Base-by-base conservation (phyloP, 2,329 filamentous ascomycete species). In the Epichloe scottii region DNA sequence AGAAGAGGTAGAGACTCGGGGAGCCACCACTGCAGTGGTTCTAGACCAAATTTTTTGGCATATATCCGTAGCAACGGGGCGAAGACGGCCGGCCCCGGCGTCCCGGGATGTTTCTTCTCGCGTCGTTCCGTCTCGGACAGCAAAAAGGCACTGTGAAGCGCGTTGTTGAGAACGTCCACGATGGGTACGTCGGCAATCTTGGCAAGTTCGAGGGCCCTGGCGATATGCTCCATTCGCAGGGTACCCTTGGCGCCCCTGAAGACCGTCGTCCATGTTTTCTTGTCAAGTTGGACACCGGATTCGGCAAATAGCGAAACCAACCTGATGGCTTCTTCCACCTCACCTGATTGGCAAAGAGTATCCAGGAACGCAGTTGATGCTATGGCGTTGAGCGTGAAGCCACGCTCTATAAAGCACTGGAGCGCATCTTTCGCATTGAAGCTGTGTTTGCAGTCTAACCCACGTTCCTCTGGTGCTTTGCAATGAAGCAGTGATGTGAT, bases 311-410 rank as follows among this genome's bases (percentile, higher is more conserved):
- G 48, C 11, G 66, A 56, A 2, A 64, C 62, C 1, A 69, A 58
- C 12, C 64, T 55, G 34, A 67, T 62, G 30, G 66, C 66, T 50
- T 68, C 66, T 37, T 64, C 61, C 15, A 63, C 60, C 37, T 68
- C 60, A 8, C 62, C 64, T 8, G 60, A 77, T 52, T 81, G 71
- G 58, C 85, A 79, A 15, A 89, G 80, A 52, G 88, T 87, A 39
- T 81, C 75, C 50, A 96, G 77, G 53, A 89, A 69, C 43, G 85
- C 74, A 15, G 84, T 85, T 60, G 85, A 79, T 11, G 75, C 74
- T 51, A 81, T 68, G 14, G 78, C 66, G 55, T 87, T 85, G 23
- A 85, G 79, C 19, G 71, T 69, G 46, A 86, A 68, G 2, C 84
- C 85, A n/a, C 75, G 66, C 19, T 76, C 68, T 11, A 85, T 64